Base-by-base conservation (phyloP, 352 stramenopile genomes). In the Aphanomyces astaci region DNA sequence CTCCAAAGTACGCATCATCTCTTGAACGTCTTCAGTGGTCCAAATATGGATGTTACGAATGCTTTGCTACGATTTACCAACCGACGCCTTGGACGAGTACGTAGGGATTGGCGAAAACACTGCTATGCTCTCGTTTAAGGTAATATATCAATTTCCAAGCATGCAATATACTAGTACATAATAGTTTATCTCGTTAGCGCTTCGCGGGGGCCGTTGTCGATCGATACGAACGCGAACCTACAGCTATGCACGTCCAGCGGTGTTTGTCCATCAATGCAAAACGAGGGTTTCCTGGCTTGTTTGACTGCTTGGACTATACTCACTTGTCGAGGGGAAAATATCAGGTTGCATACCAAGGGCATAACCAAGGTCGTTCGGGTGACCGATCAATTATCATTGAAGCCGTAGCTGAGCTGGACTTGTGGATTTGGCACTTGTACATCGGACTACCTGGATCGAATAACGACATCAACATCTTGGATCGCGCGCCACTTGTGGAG, bases 401-500 rank as follows among this genome's bases (percentile, higher is more conserved):
- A 33, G 56, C 56, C 11, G 56, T 53, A 0, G 27, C 28, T 22
- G 56, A 31, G 15, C 22, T n/a, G 15, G 28, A 56, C 19, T 13
- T 56, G 56, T 33, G 36, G 15, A 25, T 65, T 17, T 65, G 36
- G 31, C 56, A 65, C 24, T 10, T 7, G 24, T 65, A 52, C 25
- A 52, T 65, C 24, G 56, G 56, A 0, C 15, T 40, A 27, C 56
- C 56, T 9, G 56, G 56, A 28, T n/a, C 56, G 7, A 22, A 28
- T n/a, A 65, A 52, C 2, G 56, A 65, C 39, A 65, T 65, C 39
- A 65, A 57, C 25, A 22, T 65, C 10, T 40, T 65, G 28, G 36
- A 65, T 40, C 17, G 56, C 10, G 45, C 56, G 10, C 19, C 31
- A 7, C 25, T 65, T 19, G 10, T 65, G 0, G 31, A 65, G 13